These are phyloP conservation scores for Fomitiporia mediterranea DNA, from an alignment of 1,284 basidiomycete genomes.

Conservation along the genomic window DNA sequence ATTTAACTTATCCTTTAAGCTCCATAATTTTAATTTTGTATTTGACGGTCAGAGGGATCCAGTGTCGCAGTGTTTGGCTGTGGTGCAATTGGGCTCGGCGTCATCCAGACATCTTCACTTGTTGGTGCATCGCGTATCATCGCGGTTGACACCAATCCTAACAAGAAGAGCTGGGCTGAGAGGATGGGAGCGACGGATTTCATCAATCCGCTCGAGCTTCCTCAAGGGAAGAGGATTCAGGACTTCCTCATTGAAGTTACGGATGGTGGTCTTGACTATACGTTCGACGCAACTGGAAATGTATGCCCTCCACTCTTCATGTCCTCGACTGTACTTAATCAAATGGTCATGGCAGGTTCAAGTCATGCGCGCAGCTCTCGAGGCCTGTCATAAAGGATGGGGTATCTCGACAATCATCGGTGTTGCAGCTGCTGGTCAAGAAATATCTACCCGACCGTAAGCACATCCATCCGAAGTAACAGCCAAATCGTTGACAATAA, in stretches of 20 bases:
- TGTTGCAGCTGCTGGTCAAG: slow-evolving; percentile 93
- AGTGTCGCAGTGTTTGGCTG: slow-evolving; percentile 94
- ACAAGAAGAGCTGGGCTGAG: slow-evolving; percentile 83
- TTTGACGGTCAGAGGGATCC: slow-evolving; percentile 57
- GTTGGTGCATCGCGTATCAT: slow-evolving; percentile 87
- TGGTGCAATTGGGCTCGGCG: slow-evolving; percentile 94
- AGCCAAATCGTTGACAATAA: slow-evolving; percentile 14
- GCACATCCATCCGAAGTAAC: slow-evolving; percentile 30
- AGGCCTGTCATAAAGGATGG: slow-evolving; percentile 99
- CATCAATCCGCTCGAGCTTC: slow-evolving; percentile 77
- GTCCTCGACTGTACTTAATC: not conserved
- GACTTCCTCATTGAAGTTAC: slow-evolving; percentile 90
- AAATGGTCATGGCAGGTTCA: slow-evolving; percentile 47
- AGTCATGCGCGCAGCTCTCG: slow-evolving; percentile 94
- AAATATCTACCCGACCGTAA: slow-evolving; percentile 94
- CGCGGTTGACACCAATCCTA: slow-evolving; percentile 87
- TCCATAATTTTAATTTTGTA: not conserved
- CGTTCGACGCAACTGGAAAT: slow-evolving; percentile 96
- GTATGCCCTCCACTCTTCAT: slow-evolving; percentile 36
- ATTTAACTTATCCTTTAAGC: not conserved
- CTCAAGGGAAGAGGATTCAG: slow-evolving; percentile 79
- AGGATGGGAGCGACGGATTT: slow-evolving; percentile 99
- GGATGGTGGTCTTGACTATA: slow-evolving; percentile 96
- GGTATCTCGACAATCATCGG: slow-evolving; percentile 94
- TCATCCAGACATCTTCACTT: slow-evolving; percentile 76